A percentile compares a stretch with the other conserved stretches of the same genome.
phyloP scores from a whole-genome alignment of 2,329 filamentous ascomycete genomes.

The Magnaporthiopsis poae region DNA sequence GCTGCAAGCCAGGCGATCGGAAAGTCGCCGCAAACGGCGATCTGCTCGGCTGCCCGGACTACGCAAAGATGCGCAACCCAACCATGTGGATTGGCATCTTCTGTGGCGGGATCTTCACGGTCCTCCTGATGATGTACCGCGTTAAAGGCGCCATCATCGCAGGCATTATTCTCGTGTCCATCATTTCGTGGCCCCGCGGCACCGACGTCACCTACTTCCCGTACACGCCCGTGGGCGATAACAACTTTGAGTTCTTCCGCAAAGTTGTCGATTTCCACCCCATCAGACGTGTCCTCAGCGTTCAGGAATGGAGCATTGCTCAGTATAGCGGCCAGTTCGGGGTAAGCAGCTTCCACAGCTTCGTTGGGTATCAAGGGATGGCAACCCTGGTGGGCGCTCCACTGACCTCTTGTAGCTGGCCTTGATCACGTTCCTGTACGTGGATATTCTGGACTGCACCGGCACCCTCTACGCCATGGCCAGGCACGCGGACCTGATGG shows the following conservation, averaged over 20 bases:
- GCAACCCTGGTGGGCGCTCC: neutral
- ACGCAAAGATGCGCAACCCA: constrained; percentile 69
- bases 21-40: constrained; percentile 7
- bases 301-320: constrained; percentile 63
- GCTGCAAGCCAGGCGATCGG: constrained; percentile 43
- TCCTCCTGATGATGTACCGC: constrained; percentile 72
- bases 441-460: constrained; percentile 79
- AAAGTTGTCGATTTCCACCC: constrained; percentile 76
- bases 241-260: constrained; percentile 75
- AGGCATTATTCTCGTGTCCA: constrained; percentile 72
- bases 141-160: constrained; percentile 79
- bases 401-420: constrained; percentile 39
- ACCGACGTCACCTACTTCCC: constrained; percentile 76
- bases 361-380: too few relatives aligned
- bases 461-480: constrained; percentile 87
- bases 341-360: neutral
- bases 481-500: constrained; percentile 68
- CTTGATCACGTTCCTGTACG: constrained; percentile 80
- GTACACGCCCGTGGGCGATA: constrained; percentile 57
- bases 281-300: constrained; percentile 58
- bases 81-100: constrained; percentile 85
- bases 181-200: constrained; percentile 76
- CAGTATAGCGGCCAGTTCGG: constrained; percentile 66
- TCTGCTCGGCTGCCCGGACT: constrained; percentile 48
- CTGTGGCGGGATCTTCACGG: constrained; percentile 71